Base-by-base conservation (phyloP, 2,329 filamentous ascomycete species). In the Verticillium isaacii region DNA sequence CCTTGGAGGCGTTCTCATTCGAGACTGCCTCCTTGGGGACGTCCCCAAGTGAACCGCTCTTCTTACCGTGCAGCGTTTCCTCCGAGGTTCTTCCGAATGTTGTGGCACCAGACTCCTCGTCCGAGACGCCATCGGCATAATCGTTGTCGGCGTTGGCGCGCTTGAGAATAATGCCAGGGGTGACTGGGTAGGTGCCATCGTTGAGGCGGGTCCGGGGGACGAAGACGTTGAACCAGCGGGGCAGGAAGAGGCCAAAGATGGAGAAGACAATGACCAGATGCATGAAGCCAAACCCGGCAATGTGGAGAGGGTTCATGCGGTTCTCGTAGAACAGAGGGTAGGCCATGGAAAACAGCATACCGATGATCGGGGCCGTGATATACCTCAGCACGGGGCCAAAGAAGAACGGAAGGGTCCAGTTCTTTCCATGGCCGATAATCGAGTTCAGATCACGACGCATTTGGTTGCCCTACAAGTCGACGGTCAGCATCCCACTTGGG, bases 321-420 rank as follows among this genome's bases (percentile, higher is more conserved):
- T 45, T 57, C 11, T 17, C 61, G 59, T 64, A 64, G 60, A 66
- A 66, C 23, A 59, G 57, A 11, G 65, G 64, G 45, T 66, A 66
- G 9, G 63, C 60, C 39, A 66, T 64, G 34, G 62, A 64, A 41
- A 59, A 54, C 45, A 66, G 59, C 56, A 66, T 66, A 59, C 62
- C 64, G 17, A 65, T 61, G 56, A 65, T 66, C 15, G 65, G 65
- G 6, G 64, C 65, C 2, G 65, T 64, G 64, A 64, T 62, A 61
- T 64, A 66, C 19, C 64, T 61, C n/a, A 66, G 62, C 32, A 66
- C 39, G 19, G 63, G 65, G 23, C 61, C 64, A 59, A 63, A 66
- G 57, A 62, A 36, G 32, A 62, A 23, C 45, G 64, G 64, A 14
- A 66, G 56, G 23, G 39, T 45, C 64, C 62, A 64, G 25, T 62